Conservation (phyloP, 768 basidiomycete species). For the Tephrocybe sp. region DNA sequence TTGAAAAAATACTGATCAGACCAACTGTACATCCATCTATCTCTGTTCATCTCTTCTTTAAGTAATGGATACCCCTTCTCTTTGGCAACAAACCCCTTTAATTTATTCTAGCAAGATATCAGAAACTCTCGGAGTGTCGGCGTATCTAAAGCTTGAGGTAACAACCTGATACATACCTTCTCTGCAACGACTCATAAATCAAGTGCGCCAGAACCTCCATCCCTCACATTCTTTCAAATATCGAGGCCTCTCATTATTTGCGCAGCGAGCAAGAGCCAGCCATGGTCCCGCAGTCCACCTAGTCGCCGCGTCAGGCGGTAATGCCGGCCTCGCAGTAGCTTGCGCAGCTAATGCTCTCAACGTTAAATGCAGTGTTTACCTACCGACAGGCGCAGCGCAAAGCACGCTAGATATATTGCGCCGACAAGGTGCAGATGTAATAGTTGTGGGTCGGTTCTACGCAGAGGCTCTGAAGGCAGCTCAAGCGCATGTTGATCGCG, state of each 20-base stretch:
- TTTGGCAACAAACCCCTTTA: constrained; percentile 67
- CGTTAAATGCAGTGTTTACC: constrained; percentile 63
- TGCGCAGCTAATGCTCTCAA: constrained; percentile 53
- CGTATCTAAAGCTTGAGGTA: constrained; percentile 76
- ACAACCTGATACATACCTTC: neutral
- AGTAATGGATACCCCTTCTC: constrained; percentile 11
- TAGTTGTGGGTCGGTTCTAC: constrained; percentile 58
- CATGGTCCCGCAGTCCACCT: constrained; percentile 57
- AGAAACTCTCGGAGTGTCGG: constrained; percentile 42
- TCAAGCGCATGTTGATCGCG: constrained; percentile 36
- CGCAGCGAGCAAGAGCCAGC: constrained; percentile 44
- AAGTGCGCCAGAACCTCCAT: constrained; percentile 63
- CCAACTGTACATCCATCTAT: neutral
- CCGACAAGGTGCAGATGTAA: constrained; percentile 53
- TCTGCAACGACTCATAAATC: too few species aligned
- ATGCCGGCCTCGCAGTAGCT: constrained; percentile 74
- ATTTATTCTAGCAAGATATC: constrained; percentile 61
- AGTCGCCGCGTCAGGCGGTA: constrained; percentile 75
- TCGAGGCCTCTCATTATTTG: constrained; percentile 65
- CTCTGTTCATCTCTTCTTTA: neutral
- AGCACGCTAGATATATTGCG: constrained; percentile 49
- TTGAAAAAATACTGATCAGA: too few species aligned
- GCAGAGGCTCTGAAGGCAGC: constrained; percentile 55
- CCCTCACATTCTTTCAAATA: constrained; percentile 77
- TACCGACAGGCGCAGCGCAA: constrained; percentile 52